Evolutionary conservation across 1,284 basidiomycete species (phyloP).

Genomic region (Trametes sp.): DNA sequence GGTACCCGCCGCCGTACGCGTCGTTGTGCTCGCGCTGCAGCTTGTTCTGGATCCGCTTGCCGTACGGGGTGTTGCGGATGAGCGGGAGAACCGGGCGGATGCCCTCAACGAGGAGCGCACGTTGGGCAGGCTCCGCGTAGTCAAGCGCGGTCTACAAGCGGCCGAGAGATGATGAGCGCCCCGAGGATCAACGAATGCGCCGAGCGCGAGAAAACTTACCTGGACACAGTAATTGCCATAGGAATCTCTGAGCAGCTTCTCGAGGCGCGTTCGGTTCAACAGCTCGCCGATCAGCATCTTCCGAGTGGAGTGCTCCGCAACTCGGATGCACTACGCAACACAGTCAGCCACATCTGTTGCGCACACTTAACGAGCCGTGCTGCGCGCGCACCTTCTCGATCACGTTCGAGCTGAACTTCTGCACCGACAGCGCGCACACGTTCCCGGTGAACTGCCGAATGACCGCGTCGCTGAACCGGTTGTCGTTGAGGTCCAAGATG

Average conservation of each 20-base stretch:
- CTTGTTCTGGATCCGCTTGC: constrained; percentile 98
- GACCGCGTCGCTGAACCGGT: constrained; percentile 96
- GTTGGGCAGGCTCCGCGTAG: constrained; percentile 91
- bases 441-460: constrained; percentile 98
- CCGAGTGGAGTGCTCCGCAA: constrained; percentile 93
- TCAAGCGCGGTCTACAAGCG: constrained; percentile 85
- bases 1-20: constrained; percentile 59
- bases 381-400: constrained; percentile 79
- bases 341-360: constrained; percentile 30
- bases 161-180: constrained; percentile 22
- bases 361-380: too few species aligned
- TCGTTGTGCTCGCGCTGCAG: constrained; percentile 91
- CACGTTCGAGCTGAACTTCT: constrained; percentile 98
- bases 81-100: constrained; percentile 96
- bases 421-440: constrained; percentile 96
- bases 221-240: constrained; percentile 96
- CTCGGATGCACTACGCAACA: constrained; percentile 86
- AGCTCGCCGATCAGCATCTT: constrained; percentile 97
- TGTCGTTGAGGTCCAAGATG: constrained; percentile 97
- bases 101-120: constrained; percentile 87
- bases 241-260: constrained; percentile 94
- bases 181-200: too few species aligned
- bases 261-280: constrained; percentile 92
- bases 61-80: constrained; percentile 97
- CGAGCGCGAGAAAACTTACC: constrained; percentile 51